Conservation (phyloP, 2,329 filamentous ascomycete species). For the Pseudogymnoascus sp. region DNA sequence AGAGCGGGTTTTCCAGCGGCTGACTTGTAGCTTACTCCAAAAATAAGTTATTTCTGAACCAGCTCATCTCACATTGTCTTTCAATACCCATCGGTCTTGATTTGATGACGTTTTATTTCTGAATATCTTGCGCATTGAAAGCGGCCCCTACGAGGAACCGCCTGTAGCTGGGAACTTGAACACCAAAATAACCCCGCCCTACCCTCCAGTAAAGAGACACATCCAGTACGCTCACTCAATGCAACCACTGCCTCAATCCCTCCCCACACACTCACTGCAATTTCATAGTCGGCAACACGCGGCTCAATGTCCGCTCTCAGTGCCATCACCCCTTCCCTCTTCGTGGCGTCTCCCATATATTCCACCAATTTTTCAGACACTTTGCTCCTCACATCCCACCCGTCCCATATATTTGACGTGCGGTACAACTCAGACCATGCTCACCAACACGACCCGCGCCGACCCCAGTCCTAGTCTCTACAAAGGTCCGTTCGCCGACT, state of each 20-base stretch:
- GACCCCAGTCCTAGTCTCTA: slow-evolving; percentile 5
- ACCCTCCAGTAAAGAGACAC: neutral
- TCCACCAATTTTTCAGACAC: neutral
- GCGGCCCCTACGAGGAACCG: neutral
- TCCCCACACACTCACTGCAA: neutral
- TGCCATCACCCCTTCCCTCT: neutral
- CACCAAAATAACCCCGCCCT: slow-evolving; percentile 2
- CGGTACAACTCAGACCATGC: neutral
- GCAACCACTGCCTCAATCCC: neutral
- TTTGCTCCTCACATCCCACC: slow-evolving; percentile 1
- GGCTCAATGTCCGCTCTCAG: slow-evolving; percentile 1
- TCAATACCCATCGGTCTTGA: neutral
- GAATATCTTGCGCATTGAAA: slow-evolving; percentile 1
- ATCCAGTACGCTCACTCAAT: neutral
- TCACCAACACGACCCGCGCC: slow-evolving; percentile 5
- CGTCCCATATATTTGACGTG: neutral
- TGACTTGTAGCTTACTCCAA: neutral
- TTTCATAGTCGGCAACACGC: neutral
- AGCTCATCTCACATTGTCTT: neutral
- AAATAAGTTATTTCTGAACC: neutral
- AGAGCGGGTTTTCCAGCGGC: neutral
- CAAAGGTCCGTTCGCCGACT: neutral
- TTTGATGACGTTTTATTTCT: neutral
- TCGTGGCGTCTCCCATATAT: slow-evolving; percentile 5
- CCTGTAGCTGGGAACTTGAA: neutral